Conservation (phyloP, 2,329 filamentous ascomycete species). For the Fusarium sp. region DNA sequence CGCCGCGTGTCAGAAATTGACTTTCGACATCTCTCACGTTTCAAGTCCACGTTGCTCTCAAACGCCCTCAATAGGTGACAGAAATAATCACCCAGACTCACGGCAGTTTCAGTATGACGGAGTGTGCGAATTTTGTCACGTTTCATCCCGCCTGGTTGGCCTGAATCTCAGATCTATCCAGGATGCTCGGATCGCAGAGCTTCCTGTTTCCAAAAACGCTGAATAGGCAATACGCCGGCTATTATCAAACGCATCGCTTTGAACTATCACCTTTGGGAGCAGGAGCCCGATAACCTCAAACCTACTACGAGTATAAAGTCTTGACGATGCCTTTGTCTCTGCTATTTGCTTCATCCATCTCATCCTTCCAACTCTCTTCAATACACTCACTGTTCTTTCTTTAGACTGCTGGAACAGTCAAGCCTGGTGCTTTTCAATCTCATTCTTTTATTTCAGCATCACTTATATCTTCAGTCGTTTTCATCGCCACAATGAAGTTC, state of each 20-base stretch:
- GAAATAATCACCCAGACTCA: not conserved
- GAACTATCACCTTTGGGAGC: not conserved
- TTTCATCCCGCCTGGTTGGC: not conserved
- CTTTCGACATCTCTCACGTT: not conserved
- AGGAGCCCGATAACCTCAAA: not conserved
- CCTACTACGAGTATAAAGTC: not conserved
- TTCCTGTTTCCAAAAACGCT: conserved; percentile 15
- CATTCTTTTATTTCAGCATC: not conserved
- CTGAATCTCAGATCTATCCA: not conserved
- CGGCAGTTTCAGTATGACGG: rapidly evolving
- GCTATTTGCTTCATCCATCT: not conserved
- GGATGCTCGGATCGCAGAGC: conserved; percentile 8
- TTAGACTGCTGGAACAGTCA: conserved; percentile 8
- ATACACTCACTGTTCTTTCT: not conserved
- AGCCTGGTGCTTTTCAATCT: conserved; percentile 3
- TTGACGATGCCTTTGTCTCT: not conserved
- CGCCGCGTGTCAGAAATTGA: not conserved
- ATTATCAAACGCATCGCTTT: not conserved
- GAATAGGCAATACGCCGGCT: not conserved
- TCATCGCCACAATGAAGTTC: conserved; percentile 18
- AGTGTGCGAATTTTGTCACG: not conserved
- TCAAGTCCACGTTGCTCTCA: not conserved
- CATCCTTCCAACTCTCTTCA: not conserved
- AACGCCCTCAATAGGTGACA: not conserved
- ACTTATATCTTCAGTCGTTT: not conserved